Base-by-base conservation (phyloP, 2,329 filamentous ascomycete species). In the Fonsecaea nubica region DNA sequence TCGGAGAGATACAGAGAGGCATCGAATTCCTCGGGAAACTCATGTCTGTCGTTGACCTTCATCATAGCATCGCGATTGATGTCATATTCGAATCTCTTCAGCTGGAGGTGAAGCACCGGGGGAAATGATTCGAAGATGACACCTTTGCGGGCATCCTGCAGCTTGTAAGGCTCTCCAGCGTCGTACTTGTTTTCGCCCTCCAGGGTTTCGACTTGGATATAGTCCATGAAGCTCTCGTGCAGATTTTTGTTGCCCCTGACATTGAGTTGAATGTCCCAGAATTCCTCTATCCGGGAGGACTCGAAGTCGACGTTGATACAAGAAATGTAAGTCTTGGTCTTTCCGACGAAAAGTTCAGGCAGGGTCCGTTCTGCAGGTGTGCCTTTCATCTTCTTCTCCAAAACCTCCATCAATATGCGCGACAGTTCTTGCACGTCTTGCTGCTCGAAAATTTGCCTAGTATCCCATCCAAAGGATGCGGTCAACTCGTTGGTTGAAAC, bases 291-390 rank as follows among this genome's bases (percentile, higher is more conserved):
- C 68, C 94, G 88, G 69, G 93, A 97, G 25, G 93, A 97, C 81
- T 98, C 94, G 81, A 97, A 99, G 74, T 96, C 90, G 69, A 99
- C 96, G 77, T 99, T 95, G 77, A 99, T 97, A 81, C 96, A 99
- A 25, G 92, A 96, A 71, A 99, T 96, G 79, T 98, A 99, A 0
- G 95, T 99, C 82, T 98, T 98, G 79, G 96, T 93, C 80, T 98
- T 98, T 64, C 95, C 96, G 65, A 95, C 93, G 75, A 99, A 98
- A 82, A 99, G 90, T 69, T 91, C 89, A 0, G 93, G 89, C 8
- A 99, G 84, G 1, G 93, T 91, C 72, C 94, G 96, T 76, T 98
- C 92, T 12, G 92, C 92, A 58, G 90, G 88, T 1, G 95, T 98
- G 54, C 92, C 94, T 80, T 99, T 99, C 96, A 99, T 99, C 77